Evolutionary conservation across 805 yeast species (phyloP).

Genomic region (Alloascoidea hylecoeti): DNA sequence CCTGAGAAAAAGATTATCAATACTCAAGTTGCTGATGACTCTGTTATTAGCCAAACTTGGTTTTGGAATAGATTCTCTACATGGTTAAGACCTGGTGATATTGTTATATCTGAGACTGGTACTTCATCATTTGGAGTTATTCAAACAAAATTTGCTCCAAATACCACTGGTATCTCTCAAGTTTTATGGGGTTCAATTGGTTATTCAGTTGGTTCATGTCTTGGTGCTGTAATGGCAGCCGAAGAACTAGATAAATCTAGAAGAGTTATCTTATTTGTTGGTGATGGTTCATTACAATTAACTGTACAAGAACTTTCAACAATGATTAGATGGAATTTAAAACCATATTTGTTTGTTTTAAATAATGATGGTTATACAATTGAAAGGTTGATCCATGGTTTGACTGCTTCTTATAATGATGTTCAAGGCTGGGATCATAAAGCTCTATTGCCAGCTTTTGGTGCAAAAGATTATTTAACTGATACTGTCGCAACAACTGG

Average conservation of each 20-base stretch:
- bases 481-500: conserved; percentile 30
- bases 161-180: conserved; percentile 40
- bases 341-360: conserved; percentile 43
- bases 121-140: conserved; percentile 50
- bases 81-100: conserved; percentile 41
- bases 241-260: conserved; percentile 28
- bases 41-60: conserved; percentile 24
- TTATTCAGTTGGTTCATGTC: conserved; percentile 46
- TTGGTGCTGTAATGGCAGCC: conserved; percentile 48
- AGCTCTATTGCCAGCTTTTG: conserved; percentile 33
- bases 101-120: conserved; percentile 50
- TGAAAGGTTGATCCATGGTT: conserved; percentile 47
- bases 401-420: conserved; percentile 39
- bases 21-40: conserved; percentile 34
- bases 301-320: conserved; percentile 54
- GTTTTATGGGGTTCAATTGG: conserved; percentile 58
- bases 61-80: conserved; percentile 36
- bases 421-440: conserved; percentile 49
- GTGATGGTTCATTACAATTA: conserved; percentile 58
- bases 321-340: conserved; percentile 36
- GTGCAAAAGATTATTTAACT: conserved; percentile 29
- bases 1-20: conserved; percentile 33
- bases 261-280: conserved; percentile 45
- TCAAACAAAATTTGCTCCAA: conserved; percentile 38
- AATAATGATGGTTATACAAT: conserved; percentile 58